These are phyloP conservation scores for Colletotrichum endophyticum DNA, from an alignment of 2,329 filamentous ascomycete genomes.

Conservation along the genomic window DNA sequence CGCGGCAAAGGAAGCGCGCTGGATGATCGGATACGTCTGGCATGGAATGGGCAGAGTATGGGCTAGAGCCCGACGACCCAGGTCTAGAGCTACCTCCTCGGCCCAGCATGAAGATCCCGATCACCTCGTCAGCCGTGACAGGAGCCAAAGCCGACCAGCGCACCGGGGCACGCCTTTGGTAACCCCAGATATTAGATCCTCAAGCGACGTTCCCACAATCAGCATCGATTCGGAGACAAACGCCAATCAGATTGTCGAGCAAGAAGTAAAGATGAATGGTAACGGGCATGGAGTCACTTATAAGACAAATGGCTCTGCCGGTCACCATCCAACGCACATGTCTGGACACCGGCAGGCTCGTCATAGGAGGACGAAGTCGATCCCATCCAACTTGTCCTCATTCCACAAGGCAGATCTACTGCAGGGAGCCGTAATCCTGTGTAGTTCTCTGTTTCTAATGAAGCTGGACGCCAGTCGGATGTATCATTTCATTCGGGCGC, in stretches of 20 bases:
- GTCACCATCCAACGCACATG: constrained; percentile 22
- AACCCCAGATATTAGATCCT: neutral
- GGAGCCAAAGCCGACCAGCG: constrained; percentile 1
- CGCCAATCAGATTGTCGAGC: constrained; percentile 29
- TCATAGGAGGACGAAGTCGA: constrained; percentile 81
- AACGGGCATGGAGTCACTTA: constrained; percentile 7
- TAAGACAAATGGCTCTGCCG: constrained; percentile 1
- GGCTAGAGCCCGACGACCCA: constrained; percentile 55
- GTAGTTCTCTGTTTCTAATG: constrained; percentile 85
- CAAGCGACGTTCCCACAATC: neutral
- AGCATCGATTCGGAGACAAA: constrained; percentile 1
- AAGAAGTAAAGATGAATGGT: constrained; percentile 4
- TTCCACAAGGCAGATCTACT: constrained; percentile 96
- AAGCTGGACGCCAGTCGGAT: constrained; percentile 93
- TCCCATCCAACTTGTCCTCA: constrained; percentile 81
- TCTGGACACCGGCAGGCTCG: constrained; percentile 34
- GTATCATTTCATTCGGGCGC: constrained; percentile 96
- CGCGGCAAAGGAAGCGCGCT: constrained; percentile 72
- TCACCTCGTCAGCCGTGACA: constrained; percentile 1
- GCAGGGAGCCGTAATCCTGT: constrained; percentile 86
- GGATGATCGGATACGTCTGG: constrained; percentile 79
- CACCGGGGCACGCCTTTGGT: neutral
- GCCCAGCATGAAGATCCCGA: neutral
- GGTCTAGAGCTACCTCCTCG: neutral
- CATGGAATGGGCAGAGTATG: constrained; percentile 77